These are phyloP conservation scores for Colletotrichum truncatum DNA, from an alignment of 2,329 filamentous ascomycete genomes.

Conservation along the genomic window DNA sequence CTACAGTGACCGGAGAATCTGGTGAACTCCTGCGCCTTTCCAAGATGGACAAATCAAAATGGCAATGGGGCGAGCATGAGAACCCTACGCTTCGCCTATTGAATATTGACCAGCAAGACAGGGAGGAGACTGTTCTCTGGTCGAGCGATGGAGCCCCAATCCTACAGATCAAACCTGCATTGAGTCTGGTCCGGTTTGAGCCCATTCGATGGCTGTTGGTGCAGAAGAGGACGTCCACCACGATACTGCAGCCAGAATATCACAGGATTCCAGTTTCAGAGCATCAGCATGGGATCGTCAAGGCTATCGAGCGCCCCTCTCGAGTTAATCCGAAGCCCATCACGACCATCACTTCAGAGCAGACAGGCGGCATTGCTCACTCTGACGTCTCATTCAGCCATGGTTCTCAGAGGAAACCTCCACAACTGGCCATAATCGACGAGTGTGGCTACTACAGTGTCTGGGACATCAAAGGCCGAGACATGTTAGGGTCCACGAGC, in stretches of 20 bases:
- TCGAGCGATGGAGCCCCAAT: conserved; percentile 60
- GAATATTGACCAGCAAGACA: conserved; percentile 48
- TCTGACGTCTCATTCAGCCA: conserved; percentile 74
- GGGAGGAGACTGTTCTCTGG: conserved; percentile 63
- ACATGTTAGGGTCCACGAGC: conserved; percentile 43
- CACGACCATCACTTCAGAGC: conserved; percentile 57
- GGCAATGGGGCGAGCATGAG: conserved; percentile 61
- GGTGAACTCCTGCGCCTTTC: conserved; percentile 67
- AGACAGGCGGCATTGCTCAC: conserved; percentile 65
- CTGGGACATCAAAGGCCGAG: conserved; percentile 64
- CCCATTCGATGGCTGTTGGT: conserved; percentile 61
- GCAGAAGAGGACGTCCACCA: conserved; percentile 61
- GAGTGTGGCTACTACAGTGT: conserved; percentile 72
- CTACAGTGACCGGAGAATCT: conserved; percentile 62
- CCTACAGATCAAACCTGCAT: conserved; percentile 58
- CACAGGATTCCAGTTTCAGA: conserved; percentile 45
- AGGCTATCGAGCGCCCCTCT: conserved; percentile 48
- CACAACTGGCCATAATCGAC: conserved; percentile 74
- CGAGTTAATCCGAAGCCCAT: conserved; percentile 65
- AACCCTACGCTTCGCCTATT: conserved; percentile 57
- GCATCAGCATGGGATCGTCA: conserved; percentile 9
- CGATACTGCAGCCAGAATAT: conserved; percentile 61
- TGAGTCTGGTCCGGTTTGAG: conserved; percentile 45
- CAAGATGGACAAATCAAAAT: conserved; percentile 57
- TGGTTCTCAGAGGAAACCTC: conserved; percentile 52